Percentiles rank a stretch among this genome's conserved stretches.
phyloP scores from a whole-genome alignment of 164 flowering plant genomes.

The Taxillus chinensis region DNA sequence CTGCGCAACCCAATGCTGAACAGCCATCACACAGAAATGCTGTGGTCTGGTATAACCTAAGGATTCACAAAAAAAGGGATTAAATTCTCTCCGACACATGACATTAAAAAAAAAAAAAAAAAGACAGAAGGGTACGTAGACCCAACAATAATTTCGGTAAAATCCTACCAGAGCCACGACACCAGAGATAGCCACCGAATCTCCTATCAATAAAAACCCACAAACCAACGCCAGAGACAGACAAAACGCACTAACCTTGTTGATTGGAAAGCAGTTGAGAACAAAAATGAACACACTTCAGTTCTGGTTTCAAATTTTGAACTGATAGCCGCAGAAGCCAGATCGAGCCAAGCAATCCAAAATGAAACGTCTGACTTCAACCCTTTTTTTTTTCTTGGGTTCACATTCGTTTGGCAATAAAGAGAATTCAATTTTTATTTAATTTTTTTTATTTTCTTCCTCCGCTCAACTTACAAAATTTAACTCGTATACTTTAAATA shows the following conservation, averaged over 20 bases:
- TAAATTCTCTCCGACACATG: neutral
- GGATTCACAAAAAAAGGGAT: neutral
- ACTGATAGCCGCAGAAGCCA: conserved; percentile 11
- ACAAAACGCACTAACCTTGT: conserved; percentile 14
- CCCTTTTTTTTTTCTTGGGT: conserved; percentile 21
- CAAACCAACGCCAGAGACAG: conserved; percentile 6
- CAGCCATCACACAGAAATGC: neutral
- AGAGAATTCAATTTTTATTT: no score
- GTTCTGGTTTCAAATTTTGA: conserved; percentile 7
- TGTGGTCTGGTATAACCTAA: neutral
- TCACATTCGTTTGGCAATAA: neutral
- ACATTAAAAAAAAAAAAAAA: conserved; percentile 1
- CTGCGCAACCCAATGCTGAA: no score
- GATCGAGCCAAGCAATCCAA: conserved; percentile 23
- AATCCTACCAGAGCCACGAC: conserved; percentile 32
- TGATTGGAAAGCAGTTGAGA: conserved; percentile 9
- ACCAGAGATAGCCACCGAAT: conserved; percentile 19
- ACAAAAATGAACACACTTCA: conserved; percentile 14
- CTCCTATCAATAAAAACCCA: conserved; percentile 6
- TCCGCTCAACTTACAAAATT: no score
- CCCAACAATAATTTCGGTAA: conserved; percentile 21
- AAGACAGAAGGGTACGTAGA: conserved; percentile 10
- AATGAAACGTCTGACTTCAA: conserved; percentile 16
- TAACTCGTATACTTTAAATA: no score
- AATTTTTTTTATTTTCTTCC: no score